Evolutionary conservation across 2,329 filamentous ascomycete species (phyloP).

Genomic region (Fusarium virguliforme): DNA sequence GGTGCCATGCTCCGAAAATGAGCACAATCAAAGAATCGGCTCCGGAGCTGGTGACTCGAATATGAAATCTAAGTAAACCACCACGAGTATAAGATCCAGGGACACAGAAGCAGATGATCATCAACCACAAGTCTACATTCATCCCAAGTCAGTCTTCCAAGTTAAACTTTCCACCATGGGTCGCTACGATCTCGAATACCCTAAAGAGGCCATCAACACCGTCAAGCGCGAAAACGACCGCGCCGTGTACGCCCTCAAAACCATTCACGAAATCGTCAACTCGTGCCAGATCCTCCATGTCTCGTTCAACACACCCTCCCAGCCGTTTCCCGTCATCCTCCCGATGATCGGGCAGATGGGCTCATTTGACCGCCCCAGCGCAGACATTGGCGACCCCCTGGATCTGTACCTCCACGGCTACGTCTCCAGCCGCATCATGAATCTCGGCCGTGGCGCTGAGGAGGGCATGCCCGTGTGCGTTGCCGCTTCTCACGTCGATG

Average conservation of each 20-base stretch:
- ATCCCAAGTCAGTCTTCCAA: neutral
- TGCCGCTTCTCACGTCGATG: slow-evolving; percentile 82
- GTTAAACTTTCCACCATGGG: slow-evolving; percentile 51
- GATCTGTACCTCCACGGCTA: slow-evolving; percentile 90
- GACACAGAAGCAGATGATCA: neutral
- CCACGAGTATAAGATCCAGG: slow-evolving; percentile 26
- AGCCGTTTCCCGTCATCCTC: slow-evolving; percentile 82
- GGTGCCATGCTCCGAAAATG: slow-evolving; percentile 20
- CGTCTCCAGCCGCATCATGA: slow-evolving; percentile 84
- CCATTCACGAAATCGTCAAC: slow-evolving; percentile 85
- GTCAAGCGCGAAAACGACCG: slow-evolving; percentile 77
- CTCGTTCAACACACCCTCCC: slow-evolving; percentile 77
- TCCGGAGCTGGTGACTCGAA: slow-evolving; percentile 19
- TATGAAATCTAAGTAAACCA: neutral
- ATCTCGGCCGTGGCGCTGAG: slow-evolving; percentile 62
- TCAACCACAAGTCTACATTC: neutral
- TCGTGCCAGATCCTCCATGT: slow-evolving; percentile 82
- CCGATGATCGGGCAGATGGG: slow-evolving; percentile 92
- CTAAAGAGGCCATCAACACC: slow-evolving; percentile 75
- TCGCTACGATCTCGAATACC: slow-evolving; percentile 69
- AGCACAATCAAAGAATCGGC: slow-evolving; percentile 12
- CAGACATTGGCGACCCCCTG: slow-evolving; percentile 74
- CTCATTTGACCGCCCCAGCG: slow-evolving; percentile 76
- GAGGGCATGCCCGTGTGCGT: slow-evolving; percentile 79
- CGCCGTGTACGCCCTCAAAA: slow-evolving; percentile 79